A percentile compares a stretch with the other conserved stretches of the same genome.
Conservation (phyloP, 257 asterid species). For the Salvia splendens region DNA sequence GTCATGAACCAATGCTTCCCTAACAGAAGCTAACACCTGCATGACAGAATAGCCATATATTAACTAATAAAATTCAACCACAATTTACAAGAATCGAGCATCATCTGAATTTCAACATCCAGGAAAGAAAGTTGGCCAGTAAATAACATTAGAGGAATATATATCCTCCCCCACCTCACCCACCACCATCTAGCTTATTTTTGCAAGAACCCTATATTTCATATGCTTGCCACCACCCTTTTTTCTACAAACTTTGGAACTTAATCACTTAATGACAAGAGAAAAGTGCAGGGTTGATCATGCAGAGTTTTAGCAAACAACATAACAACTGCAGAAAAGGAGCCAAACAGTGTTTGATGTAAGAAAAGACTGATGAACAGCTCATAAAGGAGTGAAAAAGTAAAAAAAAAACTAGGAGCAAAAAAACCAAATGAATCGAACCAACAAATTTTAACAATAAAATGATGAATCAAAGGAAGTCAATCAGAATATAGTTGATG, state of each 20-base stretch:
- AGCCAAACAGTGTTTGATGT: background rate
- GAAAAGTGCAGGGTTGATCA: background rate
- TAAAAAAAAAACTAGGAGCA: background rate
- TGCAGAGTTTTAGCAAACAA: background rate
- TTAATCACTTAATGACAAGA: background rate
- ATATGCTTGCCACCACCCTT: background rate
- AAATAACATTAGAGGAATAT: slow-evolving; percentile 10
- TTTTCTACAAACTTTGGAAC: background rate
- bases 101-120: slow-evolving; percentile 13
- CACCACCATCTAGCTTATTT: slow-evolving; percentile 4
- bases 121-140: slow-evolving; percentile 16
- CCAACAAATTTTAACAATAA: slow-evolving; percentile 7
- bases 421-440: background rate
- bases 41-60: slow-evolving; percentile 31
- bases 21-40: slow-evolving; percentile 62
- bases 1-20: slow-evolving; percentile 66
- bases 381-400: slow-evolving; percentile 2
- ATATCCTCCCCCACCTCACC: background rate
- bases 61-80: slow-evolving; percentile 5
- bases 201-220: slow-evolving; percentile 13
- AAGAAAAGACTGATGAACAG: slow-evolving; percentile 20
- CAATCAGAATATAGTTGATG: background rate
- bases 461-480: slow-evolving; percentile 11
- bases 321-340: background rate
- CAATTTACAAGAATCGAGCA: slow-evolving; percentile 6